Conservation (phyloP, 2,329 filamentous ascomycete genomes). For the Penicillium sp. region DNA sequence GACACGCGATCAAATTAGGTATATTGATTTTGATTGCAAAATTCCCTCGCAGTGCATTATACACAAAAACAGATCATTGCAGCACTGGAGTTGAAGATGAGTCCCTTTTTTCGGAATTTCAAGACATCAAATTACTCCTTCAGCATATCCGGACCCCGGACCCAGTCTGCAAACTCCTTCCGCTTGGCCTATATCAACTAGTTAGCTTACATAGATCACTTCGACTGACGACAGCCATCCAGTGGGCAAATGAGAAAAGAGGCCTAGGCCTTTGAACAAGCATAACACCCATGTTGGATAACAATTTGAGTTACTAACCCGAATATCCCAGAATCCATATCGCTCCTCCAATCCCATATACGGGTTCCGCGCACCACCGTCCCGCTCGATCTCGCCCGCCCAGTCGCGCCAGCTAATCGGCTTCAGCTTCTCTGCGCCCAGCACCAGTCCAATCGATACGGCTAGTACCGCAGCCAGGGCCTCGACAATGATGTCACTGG, state of each 20-base stretch:
- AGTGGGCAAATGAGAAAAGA: not conserved
- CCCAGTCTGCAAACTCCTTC: slow-evolving; percentile 77
- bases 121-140: slow-evolving; percentile 21
- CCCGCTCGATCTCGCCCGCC: slow-evolving; percentile 69
- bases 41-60: slow-evolving; percentile 15
- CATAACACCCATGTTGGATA: not conserved
- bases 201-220: slow-evolving; percentile 13
- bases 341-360: slow-evolving; percentile 77
- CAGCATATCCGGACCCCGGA: slow-evolving; percentile 42
- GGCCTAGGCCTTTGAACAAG: not conserved
- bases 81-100: not conserved
- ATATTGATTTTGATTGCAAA: not conserved
- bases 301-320: slow-evolving; percentile 51
- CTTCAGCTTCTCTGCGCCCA: slow-evolving; percentile 72
- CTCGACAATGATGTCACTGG: slow-evolving; percentile 84
- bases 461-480: slow-evolving; percentile 75
- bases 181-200: slow-evolving; percentile 53
- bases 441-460: slow-evolving; percentile 80
- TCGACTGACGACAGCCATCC: not conserved
- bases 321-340: slow-evolving; percentile 83
- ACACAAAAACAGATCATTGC: slow-evolving; percentile 12
- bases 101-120: not conserved
- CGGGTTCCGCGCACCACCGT: slow-evolving; percentile 70
- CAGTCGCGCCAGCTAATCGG: slow-evolving; percentile 84
- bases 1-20: not conserved